phyloP scores from a whole-genome alignment of 164 flowering plant genomes.

The Chimonanthus praecox region DNA sequence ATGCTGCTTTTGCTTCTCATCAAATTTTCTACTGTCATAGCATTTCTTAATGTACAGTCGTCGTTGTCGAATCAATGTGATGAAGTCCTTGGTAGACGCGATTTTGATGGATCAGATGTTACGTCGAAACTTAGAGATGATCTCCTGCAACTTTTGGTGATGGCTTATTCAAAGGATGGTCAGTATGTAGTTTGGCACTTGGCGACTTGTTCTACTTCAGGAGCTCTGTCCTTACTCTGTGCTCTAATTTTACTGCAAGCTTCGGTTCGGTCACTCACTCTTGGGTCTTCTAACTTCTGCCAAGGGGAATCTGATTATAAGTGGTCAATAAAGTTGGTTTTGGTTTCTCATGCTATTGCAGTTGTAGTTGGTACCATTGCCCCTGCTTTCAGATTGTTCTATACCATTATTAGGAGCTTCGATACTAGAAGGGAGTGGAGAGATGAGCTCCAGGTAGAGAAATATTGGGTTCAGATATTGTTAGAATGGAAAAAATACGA shows the following conservation, averaged over 20 bases:
- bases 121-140: constrained; percentile 26
- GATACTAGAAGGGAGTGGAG: not conserved
- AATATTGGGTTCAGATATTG: constrained; percentile 42
- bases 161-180: constrained; percentile 50
- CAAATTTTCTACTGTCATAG: constrained; percentile 4
- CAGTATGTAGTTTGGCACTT: constrained; percentile 58
- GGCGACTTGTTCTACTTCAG: constrained; percentile 46
- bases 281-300: constrained; percentile 32
- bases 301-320: constrained; percentile 50
- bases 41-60: constrained; percentile 24
- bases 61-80: constrained; percentile 28
- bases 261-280: constrained; percentile 30
- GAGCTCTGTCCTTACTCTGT: constrained; percentile 40
- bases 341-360: not conserved
- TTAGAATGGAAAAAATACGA: constrained; percentile 28
- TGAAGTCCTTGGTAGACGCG: too few relatives aligned
- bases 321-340: constrained; percentile 28
- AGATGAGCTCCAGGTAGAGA: constrained; percentile 24
- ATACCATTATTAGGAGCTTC: not conserved
- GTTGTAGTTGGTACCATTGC: not conserved
- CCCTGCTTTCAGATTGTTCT: constrained; percentile 1
- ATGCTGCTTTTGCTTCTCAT: constrained; percentile 25
- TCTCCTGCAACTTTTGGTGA: constrained; percentile 41
- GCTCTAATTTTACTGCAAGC: constrained; percentile 37
- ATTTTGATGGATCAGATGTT: not conserved